Conservation (phyloP, 495 filamentous ascomycete species). For the Hypoxylon trugodes region DNA sequence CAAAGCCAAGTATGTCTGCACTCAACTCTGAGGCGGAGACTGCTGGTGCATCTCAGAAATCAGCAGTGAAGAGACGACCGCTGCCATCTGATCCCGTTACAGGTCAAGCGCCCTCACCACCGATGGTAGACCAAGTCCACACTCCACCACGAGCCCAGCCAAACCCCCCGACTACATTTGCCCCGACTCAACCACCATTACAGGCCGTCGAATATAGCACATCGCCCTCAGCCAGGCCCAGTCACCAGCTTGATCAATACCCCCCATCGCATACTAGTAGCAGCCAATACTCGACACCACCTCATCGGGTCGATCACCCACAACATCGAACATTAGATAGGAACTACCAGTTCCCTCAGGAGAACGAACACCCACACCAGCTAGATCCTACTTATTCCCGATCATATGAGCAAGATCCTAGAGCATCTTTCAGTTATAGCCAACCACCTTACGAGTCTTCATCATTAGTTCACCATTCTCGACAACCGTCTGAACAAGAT, state of each 20-base stretch:
- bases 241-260: conserved; percentile 47
- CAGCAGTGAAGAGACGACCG: conserved; percentile 76
- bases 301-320: conserved; percentile 43
- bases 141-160: conserved; percentile 53
- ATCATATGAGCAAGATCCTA: conserved; percentile 32
- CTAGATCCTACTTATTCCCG: conserved; percentile 20
- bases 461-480: conserved; percentile 25
- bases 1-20: conserved; percentile 55
- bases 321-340: conserved; percentile 48
- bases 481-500: conserved; percentile 37
- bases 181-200: conserved; percentile 52
- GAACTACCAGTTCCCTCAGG: conserved; percentile 44
- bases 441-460: conserved; percentile 23
- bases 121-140: conserved; percentile 49
- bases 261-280: conserved; percentile 34
- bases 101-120: conserved; percentile 52
- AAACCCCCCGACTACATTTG: conserved; percentile 42
- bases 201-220: conserved; percentile 56
- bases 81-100: conserved; percentile 76
- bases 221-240: conserved; percentile 43
- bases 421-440: conserved; percentile 27
- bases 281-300: conserved; percentile 43
- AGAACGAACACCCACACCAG: conserved; percentile 39
- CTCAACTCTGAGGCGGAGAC: conserved; percentile 48
- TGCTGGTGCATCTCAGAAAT: conserved; percentile 45